Evolutionary conservation across 441 rosid genomes (phyloP).

Genomic region (Brassica balearica): DNA sequence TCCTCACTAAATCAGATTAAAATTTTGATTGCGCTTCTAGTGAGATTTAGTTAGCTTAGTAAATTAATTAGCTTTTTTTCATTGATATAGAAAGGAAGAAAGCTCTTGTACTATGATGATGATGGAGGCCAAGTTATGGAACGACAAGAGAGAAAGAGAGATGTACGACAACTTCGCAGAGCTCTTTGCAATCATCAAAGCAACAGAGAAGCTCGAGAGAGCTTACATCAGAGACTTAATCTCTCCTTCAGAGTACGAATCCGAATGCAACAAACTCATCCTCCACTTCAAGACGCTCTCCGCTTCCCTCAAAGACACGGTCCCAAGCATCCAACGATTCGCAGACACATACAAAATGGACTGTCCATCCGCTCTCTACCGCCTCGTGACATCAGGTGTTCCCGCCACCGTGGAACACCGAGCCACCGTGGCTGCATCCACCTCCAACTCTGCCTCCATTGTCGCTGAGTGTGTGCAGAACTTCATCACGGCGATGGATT

Average conservation of each 20-base stretch:
- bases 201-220: slow-evolving; percentile 94
- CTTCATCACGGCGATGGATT: slow-evolving; percentile 95
- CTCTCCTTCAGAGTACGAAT: slow-evolving; percentile 76
- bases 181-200: slow-evolving; percentile 92
- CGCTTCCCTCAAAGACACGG: slow-evolving; percentile 75
- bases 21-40: not conserved
- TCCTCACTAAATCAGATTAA: not conserved
- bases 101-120: slow-evolving; percentile 42
- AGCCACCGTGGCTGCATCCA: slow-evolving; percentile 62
- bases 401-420: slow-evolving; percentile 97
- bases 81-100: slow-evolving; percentile 15
- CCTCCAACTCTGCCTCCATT: slow-evolving; percentile 75
- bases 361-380: slow-evolving; percentile 88
- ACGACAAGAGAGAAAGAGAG: slow-evolving; percentile 96
- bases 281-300: slow-evolving; percentile 90
- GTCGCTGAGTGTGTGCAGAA: slow-evolving; percentile 96
- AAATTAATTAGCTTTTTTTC: not conserved
- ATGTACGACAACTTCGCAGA: slow-evolving; percentile 96
- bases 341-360: slow-evolving; percentile 96
- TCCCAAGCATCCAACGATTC: slow-evolving; percentile 90
- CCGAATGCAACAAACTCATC: slow-evolving; percentile 88
- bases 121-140: slow-evolving; percentile 96
- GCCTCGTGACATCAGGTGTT: slow-evolving; percentile 87
- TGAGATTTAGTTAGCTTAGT: slow-evolving; percentile 1
- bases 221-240: slow-evolving; percentile 84